phyloP scores from a whole-genome alignment of 129 eudicot genomes.

The carrot (Daucus carota) region DNA sequence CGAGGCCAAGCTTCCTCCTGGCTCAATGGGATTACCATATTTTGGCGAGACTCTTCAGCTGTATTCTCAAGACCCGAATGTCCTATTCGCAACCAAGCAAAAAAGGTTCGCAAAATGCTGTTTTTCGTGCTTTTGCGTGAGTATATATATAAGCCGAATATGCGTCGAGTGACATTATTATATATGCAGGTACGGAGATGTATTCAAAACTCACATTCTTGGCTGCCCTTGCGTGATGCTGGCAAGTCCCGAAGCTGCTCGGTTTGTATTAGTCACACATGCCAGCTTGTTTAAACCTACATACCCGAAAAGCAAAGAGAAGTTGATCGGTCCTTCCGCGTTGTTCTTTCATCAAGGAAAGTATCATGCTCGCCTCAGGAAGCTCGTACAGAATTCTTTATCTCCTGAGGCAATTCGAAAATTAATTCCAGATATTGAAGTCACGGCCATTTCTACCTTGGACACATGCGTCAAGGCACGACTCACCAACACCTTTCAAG shows the following conservation, averaged over 20 bases:
- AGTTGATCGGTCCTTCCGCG: conserved; percentile 75
- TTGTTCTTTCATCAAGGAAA: conserved; percentile 77
- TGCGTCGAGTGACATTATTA: not conserved
- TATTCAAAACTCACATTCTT: conserved; percentile 68
- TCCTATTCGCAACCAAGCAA: conserved; percentile 54
- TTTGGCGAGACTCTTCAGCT: conserved; percentile 70
- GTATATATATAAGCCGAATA: not conserved
- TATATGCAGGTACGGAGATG: conserved; percentile 60
- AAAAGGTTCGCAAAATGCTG: conserved; percentile 33
- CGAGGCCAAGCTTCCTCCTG: conserved; percentile 56
- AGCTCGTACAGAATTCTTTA: conserved; percentile 60
- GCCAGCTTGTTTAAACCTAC: conserved; percentile 74
- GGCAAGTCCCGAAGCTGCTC: conserved; percentile 84
- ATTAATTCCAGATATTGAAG: conserved; percentile 46
- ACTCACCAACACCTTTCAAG: conserved; percentile 49
- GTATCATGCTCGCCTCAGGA: conserved; percentile 58
- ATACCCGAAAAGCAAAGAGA: conserved; percentile 78
- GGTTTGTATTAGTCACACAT: conserved; percentile 59
- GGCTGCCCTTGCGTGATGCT: conserved; percentile 90
- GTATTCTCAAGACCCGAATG: conserved; percentile 65
- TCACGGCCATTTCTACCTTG: conserved; percentile 36
- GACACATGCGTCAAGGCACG: conserved; percentile 48
- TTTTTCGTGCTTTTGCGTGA: not conserved
- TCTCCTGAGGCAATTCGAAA: conserved; percentile 51
- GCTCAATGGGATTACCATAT: conserved; percentile 79